Evolutionary conservation across 2,329 filamentous ascomycete genomes (phyloP).

Genomic region (Xylaria digitata): DNA sequence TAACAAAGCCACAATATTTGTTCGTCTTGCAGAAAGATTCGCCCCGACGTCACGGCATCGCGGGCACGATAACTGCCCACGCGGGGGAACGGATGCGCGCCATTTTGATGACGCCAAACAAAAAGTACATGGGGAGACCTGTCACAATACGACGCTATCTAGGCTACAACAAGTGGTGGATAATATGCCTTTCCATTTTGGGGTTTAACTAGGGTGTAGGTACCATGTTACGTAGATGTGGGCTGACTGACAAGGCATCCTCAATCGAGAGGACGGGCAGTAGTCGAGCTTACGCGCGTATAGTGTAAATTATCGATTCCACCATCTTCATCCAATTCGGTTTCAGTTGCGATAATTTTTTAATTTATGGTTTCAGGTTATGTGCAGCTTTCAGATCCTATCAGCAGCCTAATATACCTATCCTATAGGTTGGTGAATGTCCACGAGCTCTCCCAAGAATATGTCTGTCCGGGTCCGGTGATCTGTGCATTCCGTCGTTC

Average conservation of each 20-base stretch:
- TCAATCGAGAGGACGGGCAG: not conserved
- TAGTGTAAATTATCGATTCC: not conserved
- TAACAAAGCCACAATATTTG: not conserved
- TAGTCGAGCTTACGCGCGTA: not conserved
- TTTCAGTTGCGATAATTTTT: constrained; percentile 28
- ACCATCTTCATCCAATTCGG: not conserved
- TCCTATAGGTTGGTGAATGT: constrained; percentile 52
- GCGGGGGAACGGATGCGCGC: not conserved
- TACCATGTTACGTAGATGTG: too few species aligned
- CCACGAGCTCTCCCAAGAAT: constrained; percentile 60
- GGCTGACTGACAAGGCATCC: not conserved
- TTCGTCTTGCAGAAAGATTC: not conserved
- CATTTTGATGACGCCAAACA: constrained; percentile 3
- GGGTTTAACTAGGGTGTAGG: not conserved
- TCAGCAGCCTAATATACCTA: not conserved
- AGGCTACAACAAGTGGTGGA: not conserved
- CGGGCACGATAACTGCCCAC: not conserved
- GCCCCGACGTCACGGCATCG: not conserved
- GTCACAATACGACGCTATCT: not conserved
- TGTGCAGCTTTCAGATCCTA: not conserved
- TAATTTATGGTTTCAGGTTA: constrained; percentile 17
- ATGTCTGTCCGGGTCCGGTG: constrained; percentile 54
- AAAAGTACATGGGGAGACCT: not conserved
- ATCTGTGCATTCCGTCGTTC: constrained; percentile 55
- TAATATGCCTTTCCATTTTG: not conserved